These are phyloP conservation scores for Amborella trichopoda DNA, from an alignment of 164 flowering plant species.

Conservation along the genomic window DNA sequence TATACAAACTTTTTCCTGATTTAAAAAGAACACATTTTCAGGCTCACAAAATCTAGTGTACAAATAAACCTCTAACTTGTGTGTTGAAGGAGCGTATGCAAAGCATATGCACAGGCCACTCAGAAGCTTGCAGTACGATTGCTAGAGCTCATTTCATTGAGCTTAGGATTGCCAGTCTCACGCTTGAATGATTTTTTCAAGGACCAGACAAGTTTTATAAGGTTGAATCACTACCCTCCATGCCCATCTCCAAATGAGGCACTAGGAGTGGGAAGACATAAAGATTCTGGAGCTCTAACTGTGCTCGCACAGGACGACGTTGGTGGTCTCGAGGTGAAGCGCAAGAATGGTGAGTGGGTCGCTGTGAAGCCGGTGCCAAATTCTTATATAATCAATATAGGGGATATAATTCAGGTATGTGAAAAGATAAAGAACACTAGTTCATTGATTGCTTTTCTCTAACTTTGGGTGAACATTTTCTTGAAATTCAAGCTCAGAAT, in stretches of 20 bases:
- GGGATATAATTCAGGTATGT: constrained; percentile 26
- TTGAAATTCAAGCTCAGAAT: too few species aligned
- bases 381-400: constrained; percentile 25
- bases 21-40: too few species aligned
- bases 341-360: constrained; percentile 28
- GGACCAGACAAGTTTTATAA: constrained; percentile 20
- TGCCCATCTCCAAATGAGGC: constrained; percentile 28
- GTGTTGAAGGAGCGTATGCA: too few species aligned
- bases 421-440: too few species aligned
- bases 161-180: constrained; percentile 18
- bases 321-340: constrained; percentile 24
- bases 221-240: constrained; percentile 32
- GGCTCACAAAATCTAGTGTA: too few species aligned
- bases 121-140: constrained; percentile 18
- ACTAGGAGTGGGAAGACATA: constrained; percentile 29
- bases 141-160: constrained; percentile 17
- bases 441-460: too few species aligned
- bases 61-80: too few species aligned
- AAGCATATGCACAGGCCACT: constrained; percentile 10
- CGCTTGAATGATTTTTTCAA: constrained; percentile 20
- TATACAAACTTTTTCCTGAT: too few species aligned
- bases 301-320: constrained; percentile 27
- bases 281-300: constrained; percentile 26
- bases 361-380: constrained; percentile 19
- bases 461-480: too few species aligned